A percentile compares a stretch with the other conserved stretches of the same genome.
Conservation (phyloP, 768 basidiomycete genomes). For the Serendipita sp. region DNA sequence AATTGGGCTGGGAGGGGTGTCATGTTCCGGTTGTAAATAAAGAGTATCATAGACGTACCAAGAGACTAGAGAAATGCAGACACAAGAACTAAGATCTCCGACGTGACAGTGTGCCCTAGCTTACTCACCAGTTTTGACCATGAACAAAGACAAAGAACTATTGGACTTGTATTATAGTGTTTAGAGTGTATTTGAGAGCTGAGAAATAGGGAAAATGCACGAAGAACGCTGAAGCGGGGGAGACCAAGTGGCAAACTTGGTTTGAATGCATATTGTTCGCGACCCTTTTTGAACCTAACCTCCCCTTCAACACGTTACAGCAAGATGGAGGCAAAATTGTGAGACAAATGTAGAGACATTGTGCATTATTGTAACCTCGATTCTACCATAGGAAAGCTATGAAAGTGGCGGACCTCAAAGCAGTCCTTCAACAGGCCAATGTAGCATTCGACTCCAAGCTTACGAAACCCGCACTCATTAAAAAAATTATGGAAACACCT, state of each 20-base stretch:
- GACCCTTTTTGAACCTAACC: background rate
- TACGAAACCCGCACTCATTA: conserved; percentile 51
- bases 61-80: background rate
- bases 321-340: background rate
- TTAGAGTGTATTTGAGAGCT: background rate
- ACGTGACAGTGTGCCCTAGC: background rate
- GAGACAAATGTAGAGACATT: background rate
- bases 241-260: background rate
- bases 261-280: background rate
- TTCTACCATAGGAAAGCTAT: conserved; percentile 33
- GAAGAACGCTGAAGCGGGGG: background rate
- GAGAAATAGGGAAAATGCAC: background rate
- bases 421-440: conserved; percentile 38
- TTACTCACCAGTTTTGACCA: background rate
- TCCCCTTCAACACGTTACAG: background rate
- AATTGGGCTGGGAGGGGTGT: conserved; percentile 27
- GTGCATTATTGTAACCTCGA: background rate
- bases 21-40: background rate
- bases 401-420: conserved; percentile 55
- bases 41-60: background rate
- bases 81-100: background rate
- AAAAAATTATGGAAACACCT: conserved; percentile 38
- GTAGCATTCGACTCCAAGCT: conserved; percentile 36
- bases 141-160: background rate
- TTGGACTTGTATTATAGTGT: background rate